Percentiles rank a stretch among this genome's conserved stretches.
Evolutionary conservation across 176 grass and related monocot species (phyloP).

Genomic region (Eragrostis curvula): DNA sequence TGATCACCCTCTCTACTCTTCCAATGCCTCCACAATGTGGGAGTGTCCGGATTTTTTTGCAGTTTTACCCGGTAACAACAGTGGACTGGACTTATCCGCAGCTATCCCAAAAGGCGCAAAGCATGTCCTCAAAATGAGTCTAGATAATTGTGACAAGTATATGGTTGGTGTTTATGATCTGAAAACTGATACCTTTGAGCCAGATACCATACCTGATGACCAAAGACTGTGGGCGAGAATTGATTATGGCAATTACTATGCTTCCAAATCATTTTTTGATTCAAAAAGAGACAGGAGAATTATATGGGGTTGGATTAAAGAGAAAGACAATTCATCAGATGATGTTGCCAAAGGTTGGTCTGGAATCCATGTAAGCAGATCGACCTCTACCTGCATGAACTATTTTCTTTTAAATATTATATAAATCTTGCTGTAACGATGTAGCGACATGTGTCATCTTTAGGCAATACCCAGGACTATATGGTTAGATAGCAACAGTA

Average conservation of each 20-base stretch:
- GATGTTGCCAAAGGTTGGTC: slow-evolving; percentile 82
- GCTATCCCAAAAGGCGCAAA: slow-evolving; percentile 55
- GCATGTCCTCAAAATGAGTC: slow-evolving; percentile 82
- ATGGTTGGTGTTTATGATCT: slow-evolving; percentile 69
- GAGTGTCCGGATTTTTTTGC: slow-evolving; percentile 83
- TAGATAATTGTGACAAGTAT: slow-evolving; percentile 64
- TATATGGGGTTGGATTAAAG: slow-evolving; percentile 80
- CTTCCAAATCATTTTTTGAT: slow-evolving; percentile 88
- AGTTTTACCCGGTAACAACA: slow-evolving; percentile 37
- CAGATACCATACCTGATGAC: slow-evolving; percentile 60
- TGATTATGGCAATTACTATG: slow-evolving; percentile 89
- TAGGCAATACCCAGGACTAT: slow-evolving; percentile 82
- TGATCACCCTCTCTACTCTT: slow-evolving; percentile 57
- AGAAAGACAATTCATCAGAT: slow-evolving; percentile 63
- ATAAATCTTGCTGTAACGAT: background rate
- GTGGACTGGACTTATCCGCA: slow-evolving; percentile 53
- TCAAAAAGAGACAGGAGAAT: slow-evolving; percentile 60
- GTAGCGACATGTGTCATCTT: background rate
- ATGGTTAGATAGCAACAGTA: slow-evolving; percentile 69
- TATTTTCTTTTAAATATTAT: background rate
- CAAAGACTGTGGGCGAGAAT: slow-evolving; percentile 64
- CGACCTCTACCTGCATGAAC: background rate
- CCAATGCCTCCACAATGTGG: slow-evolving; percentile 68
- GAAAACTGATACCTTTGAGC: slow-evolving; percentile 61
- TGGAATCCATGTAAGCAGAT: slow-evolving; percentile 72